These are phyloP conservation scores for Salvia sclarea DNA, from an alignment of 305 asterid genomes.

Conservation along the genomic window DNA sequence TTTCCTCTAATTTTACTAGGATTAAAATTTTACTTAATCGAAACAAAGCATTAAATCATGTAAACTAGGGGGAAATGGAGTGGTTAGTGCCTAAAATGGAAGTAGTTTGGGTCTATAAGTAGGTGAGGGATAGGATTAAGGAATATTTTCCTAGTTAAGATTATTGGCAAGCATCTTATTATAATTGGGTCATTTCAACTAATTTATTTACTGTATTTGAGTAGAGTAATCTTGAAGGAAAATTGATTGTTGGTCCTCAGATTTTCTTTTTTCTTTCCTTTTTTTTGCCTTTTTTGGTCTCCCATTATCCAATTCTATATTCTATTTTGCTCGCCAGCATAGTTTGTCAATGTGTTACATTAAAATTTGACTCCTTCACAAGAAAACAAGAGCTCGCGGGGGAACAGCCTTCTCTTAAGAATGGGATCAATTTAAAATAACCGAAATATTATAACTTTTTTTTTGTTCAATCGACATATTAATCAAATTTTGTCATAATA, in stretches of 20 bases:
- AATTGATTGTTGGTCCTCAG: constrained; percentile 26
- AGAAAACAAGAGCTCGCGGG: constrained; percentile 10
- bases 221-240: constrained; percentile 36
- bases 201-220: constrained; percentile 13
- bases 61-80: constrained; percentile 23
- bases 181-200: constrained; percentile 11
- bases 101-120: constrained; percentile 32
- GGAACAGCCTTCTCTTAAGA: background rate
- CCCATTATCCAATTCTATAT: constrained; percentile 13
- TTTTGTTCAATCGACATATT: background rate
- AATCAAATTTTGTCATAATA: too few relatives aligned
- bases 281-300: background rate
- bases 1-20: background rate
- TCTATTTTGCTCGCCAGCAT: background rate
- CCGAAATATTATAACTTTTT: too few relatives aligned
- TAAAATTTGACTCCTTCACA: constrained; percentile 1
- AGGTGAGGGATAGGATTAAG: constrained; percentile 26
- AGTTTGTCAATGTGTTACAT: background rate
- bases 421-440: background rate
- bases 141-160: background rate
- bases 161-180: constrained; percentile 6
- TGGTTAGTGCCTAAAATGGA: constrained; percentile 32
- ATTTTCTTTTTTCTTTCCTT: background rate
- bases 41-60: constrained; percentile 7
- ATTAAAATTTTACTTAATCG: background rate